These are phyloP conservation scores for Termitomyces sp. DNA, from an alignment of 768 basidiomycete genomes.

Conservation along the genomic window DNA sequence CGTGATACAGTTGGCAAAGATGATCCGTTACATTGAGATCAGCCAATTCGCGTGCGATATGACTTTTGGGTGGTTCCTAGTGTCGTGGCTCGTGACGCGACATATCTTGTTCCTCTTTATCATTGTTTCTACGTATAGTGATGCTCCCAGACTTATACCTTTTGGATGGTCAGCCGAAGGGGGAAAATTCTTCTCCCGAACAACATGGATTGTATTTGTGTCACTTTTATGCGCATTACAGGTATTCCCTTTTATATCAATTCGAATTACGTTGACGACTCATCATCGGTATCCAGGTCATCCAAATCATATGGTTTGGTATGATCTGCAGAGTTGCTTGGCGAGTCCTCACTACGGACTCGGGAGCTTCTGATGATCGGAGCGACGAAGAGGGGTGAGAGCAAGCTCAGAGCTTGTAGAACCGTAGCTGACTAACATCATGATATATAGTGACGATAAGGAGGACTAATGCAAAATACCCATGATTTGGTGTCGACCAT, in stretches of 20 bases:
- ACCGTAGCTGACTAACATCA: slow-evolving; percentile 16
- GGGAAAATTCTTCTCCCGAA: slow-evolving; percentile 51
- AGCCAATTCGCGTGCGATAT: slow-evolving; percentile 61
- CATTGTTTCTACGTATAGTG: slow-evolving; percentile 55
- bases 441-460: slow-evolving; percentile 19
- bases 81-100: slow-evolving; percentile 89
- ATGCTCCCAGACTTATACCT: slow-evolving; percentile 43
- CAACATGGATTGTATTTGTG: slow-evolving; percentile 43
- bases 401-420: neutral
- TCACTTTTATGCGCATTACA: slow-evolving; percentile 55
- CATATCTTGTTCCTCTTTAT: slow-evolving; percentile 76
- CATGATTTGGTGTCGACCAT: neutral
- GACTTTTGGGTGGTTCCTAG: slow-evolving; percentile 75
- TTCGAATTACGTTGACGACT: slow-evolving; percentile 6
- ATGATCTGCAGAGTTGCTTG: slow-evolving; percentile 85
- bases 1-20: slow-evolving; percentile 74
- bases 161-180: slow-evolving; percentile 54
- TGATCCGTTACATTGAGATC: slow-evolving; percentile 80
- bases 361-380: slow-evolving; percentile 76
- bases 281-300: slow-evolving; percentile 34
- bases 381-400: slow-evolving; percentile 77
- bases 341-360: slow-evolving; percentile 64
- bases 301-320: slow-evolving; percentile 81
- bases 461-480: slow-evolving; percentile 24
- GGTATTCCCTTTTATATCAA: slow-evolving; percentile 32